Evolutionary conservation across 176 grass and related monocot species (phyloP), one percentile per base, ranked within the genome.

Genomic region (Carex pumila): DNA sequence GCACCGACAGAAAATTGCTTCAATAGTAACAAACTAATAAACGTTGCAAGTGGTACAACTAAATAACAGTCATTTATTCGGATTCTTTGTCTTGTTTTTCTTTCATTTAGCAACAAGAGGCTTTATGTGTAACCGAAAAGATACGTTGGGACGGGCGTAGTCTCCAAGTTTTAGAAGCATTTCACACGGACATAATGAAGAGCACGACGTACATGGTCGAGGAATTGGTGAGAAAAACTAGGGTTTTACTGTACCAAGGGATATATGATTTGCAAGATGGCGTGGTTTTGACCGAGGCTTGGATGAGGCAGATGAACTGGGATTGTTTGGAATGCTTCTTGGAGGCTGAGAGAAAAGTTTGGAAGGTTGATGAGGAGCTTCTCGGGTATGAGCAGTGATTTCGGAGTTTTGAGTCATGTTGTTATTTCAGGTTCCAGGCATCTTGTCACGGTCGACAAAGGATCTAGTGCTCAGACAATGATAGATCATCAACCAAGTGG

Each of bases 131-230:
- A 14, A 29, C 47, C 18, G 5, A n/a, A 60, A 85, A 50, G 55
- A 63, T 84, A 65, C 2, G 1, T n/a, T 90, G 87, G 90, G 87
- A 36, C 2, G 86, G 85, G 32, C 88, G 88, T 89, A 87, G 85
- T 79, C 13, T 18, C 3, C 25, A 31, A 56, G 87, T 92, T 25
- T 39, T n/a, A 3, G 0, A 4, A 65, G 87, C 72, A 19, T 67
- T 96, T 61, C n/a, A 79, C 43, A 68, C 72, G 1, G 93, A 96
- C 80, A 84, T 92, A 81, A 95, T 92, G 93, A 91, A 86, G 88
- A 95, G 93, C 85, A 79, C 22, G 10, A 91, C 86, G 75, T 29
- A 73, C 14, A 85, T 88, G 84, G 88, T 90, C 25, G 93, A 95
- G 71, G 82, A 85, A 62, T 69, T 95, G 58, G 77, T 92, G 71